A percentile compares a stretch with the other conserved stretches of the same genome.
Evolutionary conservation across 805 yeast genomes (phyloP).

Genomic region (Candida maltosa): DNA sequence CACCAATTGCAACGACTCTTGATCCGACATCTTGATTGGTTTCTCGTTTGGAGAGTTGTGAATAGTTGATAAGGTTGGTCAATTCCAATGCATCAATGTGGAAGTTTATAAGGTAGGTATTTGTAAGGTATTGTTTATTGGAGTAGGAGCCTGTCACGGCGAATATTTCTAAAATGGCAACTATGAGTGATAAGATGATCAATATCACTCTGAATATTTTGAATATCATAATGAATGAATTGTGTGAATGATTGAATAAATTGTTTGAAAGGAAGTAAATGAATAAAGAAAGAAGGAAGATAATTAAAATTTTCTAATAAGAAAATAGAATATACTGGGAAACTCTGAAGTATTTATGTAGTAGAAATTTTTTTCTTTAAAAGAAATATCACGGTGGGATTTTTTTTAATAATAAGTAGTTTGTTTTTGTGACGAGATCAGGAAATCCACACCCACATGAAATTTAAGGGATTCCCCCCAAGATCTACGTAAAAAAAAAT

Average conservation of each 20-base stretch:
- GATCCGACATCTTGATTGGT: no score
- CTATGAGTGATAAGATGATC: conserved; percentile 29
- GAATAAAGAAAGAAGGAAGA: neutral
- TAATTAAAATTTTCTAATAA: no score
- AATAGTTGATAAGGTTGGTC: conserved; percentile 21
- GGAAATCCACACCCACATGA: no score
- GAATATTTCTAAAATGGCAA: conserved; percentile 29
- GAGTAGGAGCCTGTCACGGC: conserved; percentile 38
- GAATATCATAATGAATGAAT: conserved; percentile 16
- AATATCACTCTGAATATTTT: conserved; percentile 31
- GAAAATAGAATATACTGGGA: no score
- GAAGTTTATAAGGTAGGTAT: conserved; percentile 32
- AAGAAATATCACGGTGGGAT: no score
- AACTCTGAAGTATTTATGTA: no score
- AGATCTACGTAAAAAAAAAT: no score
- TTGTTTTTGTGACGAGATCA: no score
- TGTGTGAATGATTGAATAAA: neutral
- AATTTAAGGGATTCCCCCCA: no score
- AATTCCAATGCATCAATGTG: conserved; percentile 32
- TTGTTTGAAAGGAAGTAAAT: neutral
- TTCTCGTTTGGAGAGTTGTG: conserved; percentile 12
- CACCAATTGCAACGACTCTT: no score
- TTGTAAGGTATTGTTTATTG: conserved; percentile 29
- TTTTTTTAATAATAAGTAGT: no score
- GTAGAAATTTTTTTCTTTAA: no score